Percentiles rank a stretch among this genome's conserved stretches.
Evolutionary conservation across 345 rosid genomes (phyloP).

Genomic region (Citrus maxima): DNA sequence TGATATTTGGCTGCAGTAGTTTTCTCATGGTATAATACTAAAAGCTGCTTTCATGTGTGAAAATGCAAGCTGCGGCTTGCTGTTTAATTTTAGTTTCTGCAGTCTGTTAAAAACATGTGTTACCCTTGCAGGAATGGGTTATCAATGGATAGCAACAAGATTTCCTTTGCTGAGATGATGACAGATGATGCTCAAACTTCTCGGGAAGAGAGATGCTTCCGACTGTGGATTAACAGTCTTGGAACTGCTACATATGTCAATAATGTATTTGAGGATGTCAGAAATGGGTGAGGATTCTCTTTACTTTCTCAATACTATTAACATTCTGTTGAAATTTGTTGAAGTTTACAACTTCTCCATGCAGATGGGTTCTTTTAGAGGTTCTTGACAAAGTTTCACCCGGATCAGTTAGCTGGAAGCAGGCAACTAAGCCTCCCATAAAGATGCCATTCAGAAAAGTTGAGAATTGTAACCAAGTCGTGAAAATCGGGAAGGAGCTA

Average conservation of each 20-base stretch:
- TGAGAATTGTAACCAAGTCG: constrained; percentile 85
- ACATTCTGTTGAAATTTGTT: constrained; percentile 1
- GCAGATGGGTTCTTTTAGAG: constrained; percentile 93
- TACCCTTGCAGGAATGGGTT: constrained; percentile 79
- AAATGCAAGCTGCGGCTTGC: not conserved
- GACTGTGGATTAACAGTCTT: constrained; percentile 96
- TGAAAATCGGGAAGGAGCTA: constrained; percentile 71
- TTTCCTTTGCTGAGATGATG: constrained; percentile 95
- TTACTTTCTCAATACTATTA: not conserved
- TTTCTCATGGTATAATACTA: not conserved
- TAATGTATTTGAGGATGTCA: constrained; percentile 87
- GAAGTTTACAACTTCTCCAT: constrained; percentile 20
- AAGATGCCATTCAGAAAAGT: constrained; percentile 90
- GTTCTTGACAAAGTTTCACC: constrained; percentile 73
- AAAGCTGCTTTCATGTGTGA: not conserved
- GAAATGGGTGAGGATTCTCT: constrained; percentile 66
- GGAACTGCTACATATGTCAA: constrained; percentile 79
- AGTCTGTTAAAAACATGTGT: constrained; percentile 11
- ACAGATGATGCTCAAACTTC: constrained; percentile 93
- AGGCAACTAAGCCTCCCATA: constrained; percentile 78
- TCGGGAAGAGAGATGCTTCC: constrained; percentile 96
- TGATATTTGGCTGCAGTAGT: not conserved
- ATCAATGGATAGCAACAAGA: constrained; percentile 54
- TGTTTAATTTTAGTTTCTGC: not conserved
- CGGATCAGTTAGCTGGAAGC: constrained; percentile 82